These are phyloP conservation scores for Aspergillus hortae DNA, from an alignment of 2,329 filamentous ascomycete species.

Conservation along the genomic window DNA sequence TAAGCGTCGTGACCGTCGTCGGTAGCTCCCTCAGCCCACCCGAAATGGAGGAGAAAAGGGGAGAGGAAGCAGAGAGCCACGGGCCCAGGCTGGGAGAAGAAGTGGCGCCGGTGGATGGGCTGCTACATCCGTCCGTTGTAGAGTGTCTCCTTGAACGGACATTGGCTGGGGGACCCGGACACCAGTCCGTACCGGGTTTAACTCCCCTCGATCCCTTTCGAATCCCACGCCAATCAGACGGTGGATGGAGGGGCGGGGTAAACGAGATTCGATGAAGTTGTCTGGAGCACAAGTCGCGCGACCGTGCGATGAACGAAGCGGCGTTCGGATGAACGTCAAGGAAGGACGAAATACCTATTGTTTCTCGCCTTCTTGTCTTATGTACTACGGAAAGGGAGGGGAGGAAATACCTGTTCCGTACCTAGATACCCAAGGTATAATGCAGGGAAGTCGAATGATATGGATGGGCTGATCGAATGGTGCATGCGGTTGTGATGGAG, in stretches of 20 bases:
- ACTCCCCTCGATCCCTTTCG: neutral
- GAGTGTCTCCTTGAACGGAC: too few relatives aligned
- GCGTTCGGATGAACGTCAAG: too few relatives aligned
- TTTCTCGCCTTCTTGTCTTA: neutral
- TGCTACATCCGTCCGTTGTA: neutral
- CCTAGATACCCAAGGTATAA: neutral
- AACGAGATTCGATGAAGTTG: neutral
- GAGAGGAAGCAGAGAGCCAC: slow-evolving; percentile 17
- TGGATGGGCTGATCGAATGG: neutral
- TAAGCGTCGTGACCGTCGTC: too few relatives aligned
- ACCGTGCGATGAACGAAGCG: too few relatives aligned
- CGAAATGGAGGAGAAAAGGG: slow-evolving; percentile 13
- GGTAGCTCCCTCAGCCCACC: slow-evolving; percentile 15
- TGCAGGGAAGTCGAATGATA: neutral
- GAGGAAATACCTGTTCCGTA: neutral
- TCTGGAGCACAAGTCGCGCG: neutral
- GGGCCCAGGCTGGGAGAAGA: slow-evolving; percentile 20
- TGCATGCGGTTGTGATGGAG: neutral
- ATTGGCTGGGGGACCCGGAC: too few relatives aligned
- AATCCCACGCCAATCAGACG: too few relatives aligned
- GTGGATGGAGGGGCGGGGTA: slow-evolving; percentile 13
- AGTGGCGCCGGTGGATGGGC: slow-evolving; percentile 21
- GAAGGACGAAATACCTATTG: neutral
- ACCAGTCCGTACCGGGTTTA: too few relatives aligned
- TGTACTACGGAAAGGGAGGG: neutral